phyloP scores from a whole-genome alignment of 441 rosid genomes.

The Bruguiera hainesii region DNA sequence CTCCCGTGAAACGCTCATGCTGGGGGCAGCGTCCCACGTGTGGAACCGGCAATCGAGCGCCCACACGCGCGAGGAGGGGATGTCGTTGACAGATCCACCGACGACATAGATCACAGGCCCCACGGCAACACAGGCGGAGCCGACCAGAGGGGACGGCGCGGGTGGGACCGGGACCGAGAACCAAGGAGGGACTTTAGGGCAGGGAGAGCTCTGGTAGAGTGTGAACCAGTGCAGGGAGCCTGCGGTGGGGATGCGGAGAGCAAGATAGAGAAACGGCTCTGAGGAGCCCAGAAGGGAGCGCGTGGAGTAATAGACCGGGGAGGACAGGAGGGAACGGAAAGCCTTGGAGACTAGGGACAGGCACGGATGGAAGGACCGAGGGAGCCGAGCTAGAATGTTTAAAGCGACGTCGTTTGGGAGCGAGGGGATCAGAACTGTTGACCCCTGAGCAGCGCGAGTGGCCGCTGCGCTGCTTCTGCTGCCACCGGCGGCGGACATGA shows the following conservation, averaged over 20 bases:
- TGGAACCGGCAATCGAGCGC: conserved; percentile 59
- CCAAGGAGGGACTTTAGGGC: neutral
- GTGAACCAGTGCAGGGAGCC: conserved; percentile 33
- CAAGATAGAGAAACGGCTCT: conserved; percentile 31
- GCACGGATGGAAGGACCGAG: conserved; percentile 52
- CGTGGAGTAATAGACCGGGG: conserved; percentile 51
- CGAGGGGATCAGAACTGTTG: conserved; percentile 38
- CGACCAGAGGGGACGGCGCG: conserved; percentile 48
- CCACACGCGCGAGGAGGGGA: conserved; percentile 69
- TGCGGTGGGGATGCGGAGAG: conserved; percentile 35
- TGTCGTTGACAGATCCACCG: conserved; percentile 68
- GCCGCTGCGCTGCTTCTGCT: neutral
- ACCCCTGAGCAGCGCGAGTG: neutral
- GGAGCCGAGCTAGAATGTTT: conserved; percentile 63
- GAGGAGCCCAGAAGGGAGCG: conserved; percentile 49
- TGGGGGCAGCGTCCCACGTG: conserved; percentile 50
- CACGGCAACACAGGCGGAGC: conserved; percentile 55
- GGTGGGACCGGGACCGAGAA: conserved; percentile 47
- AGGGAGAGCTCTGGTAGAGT: conserved; percentile 32
- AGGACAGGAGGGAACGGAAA: conserved; percentile 50
- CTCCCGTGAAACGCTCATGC: conserved; percentile 67
- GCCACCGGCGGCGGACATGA: conserved; percentile 3
- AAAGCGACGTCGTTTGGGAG: conserved; percentile 63
- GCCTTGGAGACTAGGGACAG: conserved; percentile 67
- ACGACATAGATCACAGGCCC: conserved; percentile 54